Conservation (phyloP, 139 green algal genomes). For the Mychonastes homosphaera region DNA sequence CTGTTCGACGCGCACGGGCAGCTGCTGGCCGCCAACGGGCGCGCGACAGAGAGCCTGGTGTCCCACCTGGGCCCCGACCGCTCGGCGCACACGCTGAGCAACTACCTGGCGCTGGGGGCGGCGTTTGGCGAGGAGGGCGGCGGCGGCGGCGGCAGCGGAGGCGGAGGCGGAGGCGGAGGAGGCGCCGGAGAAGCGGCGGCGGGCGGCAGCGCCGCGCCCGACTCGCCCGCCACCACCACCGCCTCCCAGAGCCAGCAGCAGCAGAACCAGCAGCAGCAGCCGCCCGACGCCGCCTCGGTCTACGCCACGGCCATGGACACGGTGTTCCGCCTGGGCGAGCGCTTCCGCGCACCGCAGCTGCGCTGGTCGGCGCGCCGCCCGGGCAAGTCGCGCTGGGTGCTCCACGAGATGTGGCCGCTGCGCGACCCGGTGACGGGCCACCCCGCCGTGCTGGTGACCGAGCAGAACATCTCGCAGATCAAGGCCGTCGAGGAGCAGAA, state of each 20-base stretch:
- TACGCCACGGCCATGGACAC: slow-evolving; percentile 29
- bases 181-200: too few species aligned
- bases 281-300: too few species aligned
- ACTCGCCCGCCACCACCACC: too few species aligned
- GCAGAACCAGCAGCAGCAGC: too few species aligned
- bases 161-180: too few species aligned
- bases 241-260: too few species aligned
- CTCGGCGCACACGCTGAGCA: too few species aligned
- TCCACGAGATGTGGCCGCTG: slow-evolving; percentile 51
- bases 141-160: too few species aligned
- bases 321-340: slow-evolving; percentile 28
- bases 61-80: too few species aligned
- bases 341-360: slow-evolving; percentile 33
- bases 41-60: slow-evolving; percentile 38
- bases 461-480: slow-evolving; percentile 55
- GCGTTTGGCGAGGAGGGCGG: too few species aligned
- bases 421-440: slow-evolving; percentile 35
- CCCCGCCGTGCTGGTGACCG: slow-evolving; percentile 37
- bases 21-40: slow-evolving; percentile 44
- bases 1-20: slow-evolving; percentile 44
- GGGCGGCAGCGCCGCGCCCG: too few species aligned
- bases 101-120: too few species aligned
- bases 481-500: slow-evolving; percentile 45
- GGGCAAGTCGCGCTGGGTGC: slow-evolving; percentile 49
- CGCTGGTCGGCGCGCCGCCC: slow-evolving; percentile 40